Percentiles rank a stretch among this genome's conserved stretches.
Evolutionary conservation across 2,329 filamentous ascomycete species (phyloP).

Genomic region (Xylariaceae sp.): DNA sequence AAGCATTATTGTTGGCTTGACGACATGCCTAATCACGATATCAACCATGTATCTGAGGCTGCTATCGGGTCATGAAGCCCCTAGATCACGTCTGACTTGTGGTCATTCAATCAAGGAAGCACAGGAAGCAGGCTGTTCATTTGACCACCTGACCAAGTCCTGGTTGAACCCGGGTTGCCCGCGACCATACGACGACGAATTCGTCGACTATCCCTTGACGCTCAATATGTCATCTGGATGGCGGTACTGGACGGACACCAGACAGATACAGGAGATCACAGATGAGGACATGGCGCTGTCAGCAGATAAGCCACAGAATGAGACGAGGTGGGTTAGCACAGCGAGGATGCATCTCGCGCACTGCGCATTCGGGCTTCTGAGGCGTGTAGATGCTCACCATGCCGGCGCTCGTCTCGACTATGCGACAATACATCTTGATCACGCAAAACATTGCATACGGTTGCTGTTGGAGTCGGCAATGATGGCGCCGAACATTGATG

Average conservation of each 20-base stretch:
- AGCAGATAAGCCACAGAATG: constrained; percentile 1
- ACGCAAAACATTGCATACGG: constrained; percentile 7
- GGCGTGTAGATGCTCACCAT: constrained; percentile 3
- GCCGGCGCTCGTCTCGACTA: constrained; percentile 7
- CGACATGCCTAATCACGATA: constrained; percentile 1
- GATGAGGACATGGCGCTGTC: constrained; percentile 10
- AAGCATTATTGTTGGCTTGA: not conserved
- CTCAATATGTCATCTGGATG: constrained; percentile 5
- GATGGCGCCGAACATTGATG: constrained; percentile 7
- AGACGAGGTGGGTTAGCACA: constrained; percentile 3
- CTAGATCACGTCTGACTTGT: constrained; percentile 5
- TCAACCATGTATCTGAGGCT: constrained; percentile 4
- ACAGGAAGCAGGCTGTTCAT: constrained; percentile 6
- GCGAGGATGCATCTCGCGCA: constrained; percentile 11
- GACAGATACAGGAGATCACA: constrained; percentile 4
- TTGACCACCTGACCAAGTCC: constrained; percentile 12
- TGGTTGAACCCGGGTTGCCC: constrained; percentile 7
- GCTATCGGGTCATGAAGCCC: not conserved
- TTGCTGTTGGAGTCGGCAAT: constrained; percentile 8
- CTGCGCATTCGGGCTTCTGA: constrained; percentile 9
- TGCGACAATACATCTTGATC: constrained; percentile 3
- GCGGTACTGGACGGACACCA: constrained; percentile 10
- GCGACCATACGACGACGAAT: constrained; percentile 8
- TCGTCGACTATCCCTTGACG: not conserved
- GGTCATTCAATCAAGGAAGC: constrained; percentile 6